Conservation (phyloP, 176 grass and related monocot genomes). For the Eragrostis nindensis region DNA sequence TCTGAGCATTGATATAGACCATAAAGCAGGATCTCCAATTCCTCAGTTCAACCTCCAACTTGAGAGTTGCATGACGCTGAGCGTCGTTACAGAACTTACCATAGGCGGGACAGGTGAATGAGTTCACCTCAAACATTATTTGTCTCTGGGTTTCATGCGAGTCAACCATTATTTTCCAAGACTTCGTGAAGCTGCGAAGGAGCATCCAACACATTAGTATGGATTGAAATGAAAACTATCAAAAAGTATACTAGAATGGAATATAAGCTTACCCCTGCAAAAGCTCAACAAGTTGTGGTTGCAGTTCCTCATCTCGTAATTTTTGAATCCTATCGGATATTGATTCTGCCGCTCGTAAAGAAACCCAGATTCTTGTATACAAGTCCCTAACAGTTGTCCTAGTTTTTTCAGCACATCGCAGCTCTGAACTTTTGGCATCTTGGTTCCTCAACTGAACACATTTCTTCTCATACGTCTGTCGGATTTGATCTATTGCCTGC, state of each 20-base stretch:
- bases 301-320: slow-evolving; percentile 87
- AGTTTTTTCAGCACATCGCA: slow-evolving; percentile 69
- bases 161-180: slow-evolving; percentile 93
- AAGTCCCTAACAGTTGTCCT: slow-evolving; percentile 77
- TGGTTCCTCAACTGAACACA: slow-evolving; percentile 86
- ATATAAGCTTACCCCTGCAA: slow-evolving; percentile 75
- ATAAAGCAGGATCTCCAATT: slow-evolving; percentile 91
- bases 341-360: slow-evolving; percentile 79
- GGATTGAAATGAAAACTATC: background rate
- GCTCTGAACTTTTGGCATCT: slow-evolving; percentile 72
- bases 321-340: slow-evolving; percentile 90
- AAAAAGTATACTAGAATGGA: background rate
- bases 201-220: slow-evolving; percentile 25
- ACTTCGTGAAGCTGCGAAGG: slow-evolving; percentile 60
- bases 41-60: slow-evolving; percentile 77
- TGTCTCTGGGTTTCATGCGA: slow-evolving; percentile 94
- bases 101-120: slow-evolving; percentile 90
- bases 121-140: slow-evolving; percentile 96
- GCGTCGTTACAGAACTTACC: slow-evolving; percentile 91
- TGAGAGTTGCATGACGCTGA: slow-evolving; percentile 83
- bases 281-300: slow-evolving; percentile 86
- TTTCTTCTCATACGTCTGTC: slow-evolving; percentile 88
- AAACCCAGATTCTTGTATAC: slow-evolving; percentile 92
- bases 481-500: slow-evolving; percentile 77
- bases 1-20: slow-evolving; percentile 70